A percentile compares a stretch with the other conserved stretches of the same genome.
These are phyloP conservation scores for Drechslerella stenobrocha DNA, from an alignment of 2,329 filamentous ascomycete genomes.

Conservation along the genomic window DNA sequence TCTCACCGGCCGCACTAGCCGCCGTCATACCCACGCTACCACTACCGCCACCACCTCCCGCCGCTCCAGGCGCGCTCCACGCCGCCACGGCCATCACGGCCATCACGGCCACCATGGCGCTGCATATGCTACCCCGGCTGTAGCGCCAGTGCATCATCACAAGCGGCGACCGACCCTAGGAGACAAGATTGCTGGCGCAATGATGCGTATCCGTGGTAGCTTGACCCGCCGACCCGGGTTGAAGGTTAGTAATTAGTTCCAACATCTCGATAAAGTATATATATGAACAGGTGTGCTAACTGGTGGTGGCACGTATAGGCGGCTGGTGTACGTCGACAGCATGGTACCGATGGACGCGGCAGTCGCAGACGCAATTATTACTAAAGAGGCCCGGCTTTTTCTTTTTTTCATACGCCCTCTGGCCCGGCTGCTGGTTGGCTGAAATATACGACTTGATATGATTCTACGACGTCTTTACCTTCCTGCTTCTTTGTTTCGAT, in stretches of 20 bases:
- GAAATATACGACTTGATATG: too few species aligned
- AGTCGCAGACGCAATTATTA: constrained; percentile 54
- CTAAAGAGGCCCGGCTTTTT: constrained; percentile 4
- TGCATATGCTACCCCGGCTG: constrained; percentile 53
- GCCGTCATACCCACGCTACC: constrained; percentile 57
- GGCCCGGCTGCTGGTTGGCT: constrained; percentile 19
- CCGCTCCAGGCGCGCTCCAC: constrained; percentile 56
- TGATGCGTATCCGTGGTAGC: constrained; percentile 72
- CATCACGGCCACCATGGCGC: background rate
- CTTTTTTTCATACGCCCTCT: background rate
- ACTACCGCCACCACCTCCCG: constrained; percentile 58
- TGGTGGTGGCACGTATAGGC: constrained; percentile 59
- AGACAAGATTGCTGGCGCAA: constrained; percentile 76
- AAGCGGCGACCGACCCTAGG: constrained; percentile 69
- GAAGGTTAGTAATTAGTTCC: constrained; percentile 62
- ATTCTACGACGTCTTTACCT: too few species aligned
- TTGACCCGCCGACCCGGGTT: constrained; percentile 70
- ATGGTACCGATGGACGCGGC: constrained; percentile 71
- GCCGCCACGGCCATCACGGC: constrained; percentile 58
- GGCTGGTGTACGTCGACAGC: constrained; percentile 73
- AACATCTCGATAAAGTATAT: background rate
- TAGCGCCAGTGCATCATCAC: constrained; percentile 65
- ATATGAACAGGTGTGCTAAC: background rate
- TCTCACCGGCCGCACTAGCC: constrained; percentile 59
- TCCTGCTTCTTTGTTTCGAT: too few species aligned